Evolutionary conservation across 495 filamentous ascomycete genomes (phyloP).

Genomic region (Pyrenula aspistea): DNA sequence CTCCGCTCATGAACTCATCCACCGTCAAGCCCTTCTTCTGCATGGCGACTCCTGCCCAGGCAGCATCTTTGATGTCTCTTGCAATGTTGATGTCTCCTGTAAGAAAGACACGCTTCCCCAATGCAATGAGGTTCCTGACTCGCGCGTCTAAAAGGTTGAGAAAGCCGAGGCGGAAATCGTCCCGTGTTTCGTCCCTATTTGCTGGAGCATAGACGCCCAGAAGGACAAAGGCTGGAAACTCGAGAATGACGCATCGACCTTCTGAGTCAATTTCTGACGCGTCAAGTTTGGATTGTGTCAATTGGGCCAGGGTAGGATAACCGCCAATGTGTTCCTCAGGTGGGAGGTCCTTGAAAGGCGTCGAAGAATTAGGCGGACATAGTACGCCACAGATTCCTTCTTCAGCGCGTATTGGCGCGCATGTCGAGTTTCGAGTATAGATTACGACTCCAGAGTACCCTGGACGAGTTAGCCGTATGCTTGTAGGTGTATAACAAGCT

Average conservation of each 20-base stretch:
- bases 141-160: slow-evolving; percentile 68
- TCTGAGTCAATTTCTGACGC: slow-evolving; percentile 71
- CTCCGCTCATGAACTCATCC: slow-evolving; percentile 60
- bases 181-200: slow-evolving; percentile 70
- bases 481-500: background rate
- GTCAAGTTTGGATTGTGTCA: slow-evolving; percentile 49
- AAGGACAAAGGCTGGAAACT: slow-evolving; percentile 90
- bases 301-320: slow-evolving; percentile 61
- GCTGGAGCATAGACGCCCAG: slow-evolving; percentile 87
- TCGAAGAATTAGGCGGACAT: slow-evolving; percentile 60
- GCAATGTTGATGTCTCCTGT: slow-evolving; percentile 89
- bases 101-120: slow-evolving; percentile 72
- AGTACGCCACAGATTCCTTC: slow-evolving; percentile 84
- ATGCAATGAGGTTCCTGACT: slow-evolving; percentile 67
- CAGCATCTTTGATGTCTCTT: slow-evolving; percentile 59
- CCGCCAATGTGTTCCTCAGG: slow-evolving; percentile 79
- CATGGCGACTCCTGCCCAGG: slow-evolving; percentile 54
- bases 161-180: slow-evolving; percentile 73
- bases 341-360: slow-evolving; percentile 65
- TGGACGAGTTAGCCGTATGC: slow-evolving; percentile 17
- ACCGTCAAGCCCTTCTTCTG: slow-evolving; percentile 53
- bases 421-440: slow-evolving; percentile 82
- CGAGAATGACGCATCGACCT: slow-evolving; percentile 83
- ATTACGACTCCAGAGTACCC: slow-evolving; percentile 96
- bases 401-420: slow-evolving; percentile 81